phyloP scores from a whole-genome alignment of 768 basidiomycete species.

The Leccinum truebloodii region DNA sequence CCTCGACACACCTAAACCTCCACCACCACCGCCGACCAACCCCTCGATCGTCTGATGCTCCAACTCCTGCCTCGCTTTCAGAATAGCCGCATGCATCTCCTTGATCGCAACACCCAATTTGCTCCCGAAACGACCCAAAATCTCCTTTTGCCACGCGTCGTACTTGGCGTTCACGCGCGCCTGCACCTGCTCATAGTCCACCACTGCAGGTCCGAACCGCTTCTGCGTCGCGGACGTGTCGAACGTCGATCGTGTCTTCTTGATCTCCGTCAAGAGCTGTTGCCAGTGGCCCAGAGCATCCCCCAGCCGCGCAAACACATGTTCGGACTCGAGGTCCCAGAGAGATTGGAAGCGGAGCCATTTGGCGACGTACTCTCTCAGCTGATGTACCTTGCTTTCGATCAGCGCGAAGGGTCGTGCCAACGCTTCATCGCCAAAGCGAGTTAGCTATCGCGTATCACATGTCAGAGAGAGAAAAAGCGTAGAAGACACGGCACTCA shows the following conservation, averaged over 20 bases:
- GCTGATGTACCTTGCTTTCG: slow-evolving; percentile 82
- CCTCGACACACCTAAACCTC: background rate
- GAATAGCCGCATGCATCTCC: slow-evolving; percentile 91
- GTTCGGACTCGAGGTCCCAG: slow-evolving; percentile 97
- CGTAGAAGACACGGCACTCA: background rate
- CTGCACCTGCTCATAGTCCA: slow-evolving; percentile 98
- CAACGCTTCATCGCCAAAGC: slow-evolving; percentile 70
- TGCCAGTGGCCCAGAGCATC: slow-evolving; percentile 95
- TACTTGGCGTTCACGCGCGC: slow-evolving; percentile 98
- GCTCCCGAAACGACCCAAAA: slow-evolving; percentile 86
- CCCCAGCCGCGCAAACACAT: slow-evolving; percentile 93
- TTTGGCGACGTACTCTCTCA: slow-evolving; percentile 91
- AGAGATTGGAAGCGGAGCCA: slow-evolving; percentile 99
- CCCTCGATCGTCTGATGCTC: slow-evolving; percentile 98
- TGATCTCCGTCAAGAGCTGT: slow-evolving; percentile 94
- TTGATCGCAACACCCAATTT: slow-evolving; percentile 96
- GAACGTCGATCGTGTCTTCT: slow-evolving; percentile 93
- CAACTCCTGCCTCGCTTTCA: slow-evolving; percentile 92
- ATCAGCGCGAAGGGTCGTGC: slow-evolving; percentile 83
- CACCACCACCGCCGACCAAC: slow-evolving; percentile 49
- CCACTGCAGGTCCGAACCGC: slow-evolving; percentile 88
- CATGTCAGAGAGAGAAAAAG: slow-evolving; percentile 10
- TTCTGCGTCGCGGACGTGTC: slow-evolving; percentile 95
- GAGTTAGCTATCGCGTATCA: slow-evolving; percentile 55
- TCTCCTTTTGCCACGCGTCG: slow-evolving; percentile 96